Conservation (phyloP, 1,284 basidiomycete genomes). For the Exsudoporus floridanus region DNA sequence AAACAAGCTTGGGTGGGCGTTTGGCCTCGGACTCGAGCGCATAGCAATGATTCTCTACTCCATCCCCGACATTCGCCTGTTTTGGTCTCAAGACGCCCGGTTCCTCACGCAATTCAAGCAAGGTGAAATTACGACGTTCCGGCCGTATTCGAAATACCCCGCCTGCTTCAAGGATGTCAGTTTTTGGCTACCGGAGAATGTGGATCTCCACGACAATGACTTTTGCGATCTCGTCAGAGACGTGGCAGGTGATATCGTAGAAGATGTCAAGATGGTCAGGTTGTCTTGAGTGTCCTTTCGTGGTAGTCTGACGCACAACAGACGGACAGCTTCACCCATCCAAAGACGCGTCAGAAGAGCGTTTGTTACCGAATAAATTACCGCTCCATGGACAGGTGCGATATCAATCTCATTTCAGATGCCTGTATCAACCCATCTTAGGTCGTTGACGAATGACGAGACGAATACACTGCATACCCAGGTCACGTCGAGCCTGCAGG, state of each 20-base stretch:
- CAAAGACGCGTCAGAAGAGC: slow-evolving; percentile 80
- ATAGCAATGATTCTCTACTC: slow-evolving; percentile 98
- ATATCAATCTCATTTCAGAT: background rate
- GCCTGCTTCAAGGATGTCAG: slow-evolving; percentile 88
- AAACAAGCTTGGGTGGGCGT: slow-evolving; percentile 95
- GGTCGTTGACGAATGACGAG: slow-evolving; percentile 89
- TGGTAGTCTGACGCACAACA: slow-evolving; percentile 35
- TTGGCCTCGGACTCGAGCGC: slow-evolving; percentile 94
- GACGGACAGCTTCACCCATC: slow-evolving; percentile 93
- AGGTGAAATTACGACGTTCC: slow-evolving; percentile 78
- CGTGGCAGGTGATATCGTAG: slow-evolving; percentile 87
- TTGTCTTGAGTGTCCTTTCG: background rate
- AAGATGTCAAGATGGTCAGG: slow-evolving; percentile 83
- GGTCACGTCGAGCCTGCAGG: slow-evolving; percentile 53
- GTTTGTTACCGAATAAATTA: slow-evolving; percentile 93
- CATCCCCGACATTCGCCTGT: slow-evolving; percentile 98
- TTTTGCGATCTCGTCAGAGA: slow-evolving; percentile 95
- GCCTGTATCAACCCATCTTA: slow-evolving; percentile 30
- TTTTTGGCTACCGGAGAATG: slow-evolving; percentile 75
- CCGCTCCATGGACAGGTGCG: slow-evolving; percentile 91
- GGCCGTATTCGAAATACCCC: slow-evolving; percentile 88
- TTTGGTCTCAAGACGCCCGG: slow-evolving; percentile 91
- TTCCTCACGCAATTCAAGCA: slow-evolving; percentile 86
- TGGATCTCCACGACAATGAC: slow-evolving; percentile 87
- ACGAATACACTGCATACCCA: slow-evolving; percentile 74